phyloP scores from a whole-genome alignment of 768 basidiomycete species.

The Xanthoconium stramineum region DNA sequence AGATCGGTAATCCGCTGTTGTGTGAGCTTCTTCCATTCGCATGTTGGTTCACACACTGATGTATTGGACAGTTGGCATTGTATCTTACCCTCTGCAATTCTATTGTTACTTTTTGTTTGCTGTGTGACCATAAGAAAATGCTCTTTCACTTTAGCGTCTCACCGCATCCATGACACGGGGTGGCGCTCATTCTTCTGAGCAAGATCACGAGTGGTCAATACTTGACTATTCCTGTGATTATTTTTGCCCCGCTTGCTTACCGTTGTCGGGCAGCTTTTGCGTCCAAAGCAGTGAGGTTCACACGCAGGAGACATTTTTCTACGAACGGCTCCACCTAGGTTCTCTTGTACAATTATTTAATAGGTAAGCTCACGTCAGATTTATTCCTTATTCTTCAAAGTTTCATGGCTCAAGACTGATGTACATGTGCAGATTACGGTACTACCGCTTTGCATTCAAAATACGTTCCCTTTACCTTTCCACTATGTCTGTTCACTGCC shows the following conservation, averaged over 20 bases:
- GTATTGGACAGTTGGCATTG: conserved; percentile 27
- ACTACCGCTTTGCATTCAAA: neutral
- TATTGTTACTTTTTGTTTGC: conserved; percentile 12
- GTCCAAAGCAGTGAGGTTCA: conserved; percentile 45
- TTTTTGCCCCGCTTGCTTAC: conserved; percentile 41
- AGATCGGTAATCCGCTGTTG: conserved; percentile 38
- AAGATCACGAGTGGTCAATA: conserved; percentile 42
- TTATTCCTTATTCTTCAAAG: neutral
- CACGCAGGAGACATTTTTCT: conserved; percentile 43
- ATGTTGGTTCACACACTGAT: conserved; percentile 17
- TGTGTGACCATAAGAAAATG: conserved; percentile 24
- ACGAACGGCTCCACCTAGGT: neutral
- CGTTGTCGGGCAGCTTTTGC: conserved; percentile 22
- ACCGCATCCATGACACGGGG: conserved; percentile 54
- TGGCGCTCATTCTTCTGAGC: conserved; percentile 86
- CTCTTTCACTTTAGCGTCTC: conserved; percentile 89
- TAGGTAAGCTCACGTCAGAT: conserved; percentile 16
- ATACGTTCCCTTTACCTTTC: neutral
- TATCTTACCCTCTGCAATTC: conserved; percentile 36
- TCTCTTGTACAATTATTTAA: neutral
- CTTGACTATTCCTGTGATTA: conserved; percentile 32
- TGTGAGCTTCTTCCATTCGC: conserved; percentile 37
- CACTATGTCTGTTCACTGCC: neutral
- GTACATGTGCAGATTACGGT: neutral
- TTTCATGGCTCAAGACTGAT: neutral